phyloP scores from a whole-genome alignment of 1,139 yeast genomes.

The Arxiozyma slooffiae region DNA sequence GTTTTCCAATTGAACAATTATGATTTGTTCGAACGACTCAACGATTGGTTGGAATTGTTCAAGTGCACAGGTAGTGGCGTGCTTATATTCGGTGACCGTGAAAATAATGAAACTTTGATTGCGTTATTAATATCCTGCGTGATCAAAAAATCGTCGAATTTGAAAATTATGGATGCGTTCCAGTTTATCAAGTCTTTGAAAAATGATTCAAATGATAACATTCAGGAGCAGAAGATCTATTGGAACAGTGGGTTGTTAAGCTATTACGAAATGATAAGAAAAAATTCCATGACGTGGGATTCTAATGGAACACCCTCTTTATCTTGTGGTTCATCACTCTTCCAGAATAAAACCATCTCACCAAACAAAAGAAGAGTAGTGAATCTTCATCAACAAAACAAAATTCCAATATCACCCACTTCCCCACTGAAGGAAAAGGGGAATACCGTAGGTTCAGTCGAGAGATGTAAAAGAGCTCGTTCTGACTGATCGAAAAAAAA shows the following conservation, averaged over 20 bases:
- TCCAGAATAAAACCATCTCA: not conserved
- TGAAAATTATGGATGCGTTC: conserved; percentile 22
- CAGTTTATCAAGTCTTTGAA: conserved; percentile 23
- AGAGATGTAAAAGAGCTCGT: conserved; percentile 9
- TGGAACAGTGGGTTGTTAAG: conserved; percentile 23
- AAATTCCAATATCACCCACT: conserved; percentile 1
- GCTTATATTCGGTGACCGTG: conserved; percentile 23
- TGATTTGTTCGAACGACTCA: conserved; percentile 20
- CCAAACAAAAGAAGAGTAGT: not conserved
- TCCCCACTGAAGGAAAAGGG: not conserved
- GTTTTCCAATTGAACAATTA: conserved; percentile 16
- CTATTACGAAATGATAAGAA: conserved; percentile 23
- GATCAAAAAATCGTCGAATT: conserved; percentile 19
- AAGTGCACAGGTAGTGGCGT: conserved; percentile 17
- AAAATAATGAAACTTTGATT: conserved; percentile 23
- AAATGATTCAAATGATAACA: conserved; percentile 8
- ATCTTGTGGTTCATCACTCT: not conserved
- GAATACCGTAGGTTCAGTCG: not conserved
- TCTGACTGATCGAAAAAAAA: conserved; percentile 4
- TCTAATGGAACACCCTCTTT: conserved; percentile 5
- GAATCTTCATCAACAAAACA: not conserved
- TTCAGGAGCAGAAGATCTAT: conserved; percentile 17
- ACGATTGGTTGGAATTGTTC: conserved; percentile 24
- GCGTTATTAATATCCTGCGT: conserved; percentile 23
- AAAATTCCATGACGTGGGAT: conserved; percentile 17